Conservation (phyloP, 257 asterid genomes). For the Salvia miltiorrhiza region DNA sequence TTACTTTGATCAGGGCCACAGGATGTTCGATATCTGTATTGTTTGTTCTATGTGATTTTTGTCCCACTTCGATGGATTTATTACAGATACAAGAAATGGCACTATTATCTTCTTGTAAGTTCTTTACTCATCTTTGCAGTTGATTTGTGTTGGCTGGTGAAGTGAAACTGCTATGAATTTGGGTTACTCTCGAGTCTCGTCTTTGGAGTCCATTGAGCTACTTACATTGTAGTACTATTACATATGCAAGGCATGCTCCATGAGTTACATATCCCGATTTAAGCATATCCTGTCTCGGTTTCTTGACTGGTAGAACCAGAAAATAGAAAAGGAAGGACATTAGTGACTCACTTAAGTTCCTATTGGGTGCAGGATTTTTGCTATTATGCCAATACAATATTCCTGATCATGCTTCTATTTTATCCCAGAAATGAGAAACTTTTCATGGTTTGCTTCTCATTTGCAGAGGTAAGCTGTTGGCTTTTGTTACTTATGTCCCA, state of each 20-base stretch:
- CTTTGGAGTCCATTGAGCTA: not conserved
- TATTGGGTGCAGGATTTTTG: conserved; percentile 78
- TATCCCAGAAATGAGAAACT: conserved; percentile 85
- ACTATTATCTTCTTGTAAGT: conserved; percentile 94
- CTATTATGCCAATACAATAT: conserved; percentile 92
- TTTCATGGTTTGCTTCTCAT: conserved; percentile 98
- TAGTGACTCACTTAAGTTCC: conserved; percentile 13
- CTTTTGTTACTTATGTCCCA: not conserved
- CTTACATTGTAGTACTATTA: not conserved
- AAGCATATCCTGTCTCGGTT: not conserved
- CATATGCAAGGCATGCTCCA: not conserved
- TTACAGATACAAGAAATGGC: conserved; percentile 97
- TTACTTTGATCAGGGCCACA: conserved; percentile 77
- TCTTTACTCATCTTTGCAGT: conserved; percentile 4
- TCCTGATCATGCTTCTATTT: conserved; percentile 72
- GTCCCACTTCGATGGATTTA: conserved; percentile 98
- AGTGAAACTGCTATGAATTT: not conserved
- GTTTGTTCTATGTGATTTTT: conserved; percentile 77
- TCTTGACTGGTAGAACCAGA: not conserved
- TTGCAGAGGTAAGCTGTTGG: conserved; percentile 75
- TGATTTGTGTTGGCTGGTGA: not conserved
- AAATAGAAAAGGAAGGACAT: not conserved
- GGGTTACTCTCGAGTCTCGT: not conserved
- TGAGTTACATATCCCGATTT: not conserved
- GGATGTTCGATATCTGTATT: conserved; percentile 79